These are phyloP conservation scores for Aspergillus neoniger DNA, from an alignment of 2,329 filamentous ascomycete species.

Conservation along the genomic window DNA sequence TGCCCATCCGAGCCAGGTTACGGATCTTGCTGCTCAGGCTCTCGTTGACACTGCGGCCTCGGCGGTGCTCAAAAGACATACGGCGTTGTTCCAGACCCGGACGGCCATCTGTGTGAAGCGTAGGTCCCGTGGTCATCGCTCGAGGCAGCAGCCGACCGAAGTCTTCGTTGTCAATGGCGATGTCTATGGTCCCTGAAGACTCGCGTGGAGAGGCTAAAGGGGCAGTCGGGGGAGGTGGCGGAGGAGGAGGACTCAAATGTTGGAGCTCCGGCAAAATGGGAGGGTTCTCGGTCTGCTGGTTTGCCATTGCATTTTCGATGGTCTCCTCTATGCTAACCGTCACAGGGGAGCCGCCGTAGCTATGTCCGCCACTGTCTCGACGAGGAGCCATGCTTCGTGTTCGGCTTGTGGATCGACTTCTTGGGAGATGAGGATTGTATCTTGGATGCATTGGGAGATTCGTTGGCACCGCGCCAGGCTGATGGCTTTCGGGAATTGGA, in stretches of 20 bases:
- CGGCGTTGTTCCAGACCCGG: constrained; percentile 39
- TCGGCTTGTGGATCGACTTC: constrained; percentile 46
- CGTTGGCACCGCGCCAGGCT: constrained; percentile 24
- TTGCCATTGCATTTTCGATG: constrained; percentile 42
- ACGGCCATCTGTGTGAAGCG: constrained; percentile 27
- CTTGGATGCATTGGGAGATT: constrained; percentile 45
- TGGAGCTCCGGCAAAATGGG: constrained; percentile 63
- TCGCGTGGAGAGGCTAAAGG: constrained; percentile 34
- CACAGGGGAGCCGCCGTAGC: constrained; percentile 39
- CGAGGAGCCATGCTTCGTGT: constrained; percentile 33
- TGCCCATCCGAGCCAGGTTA: constrained; percentile 57
- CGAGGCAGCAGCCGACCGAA: constrained; percentile 38
- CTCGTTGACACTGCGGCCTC: constrained; percentile 60
- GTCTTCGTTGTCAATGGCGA: constrained; percentile 43
- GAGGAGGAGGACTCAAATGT: constrained; percentile 60
- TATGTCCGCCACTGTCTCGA: constrained; percentile 30
- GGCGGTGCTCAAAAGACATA: constrained; percentile 51
- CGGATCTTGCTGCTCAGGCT: constrained; percentile 57
- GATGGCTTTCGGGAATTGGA: constrained; percentile 35
- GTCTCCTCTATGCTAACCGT: constrained; percentile 58
- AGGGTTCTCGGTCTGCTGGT: constrained; percentile 35
- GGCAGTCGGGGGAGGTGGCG: constrained; percentile 47
- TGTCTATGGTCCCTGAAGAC: constrained; percentile 44
- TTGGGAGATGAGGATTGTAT: constrained; percentile 42
- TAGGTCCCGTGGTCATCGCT: constrained; percentile 40